Conservation (phyloP, 2,329 filamentous ascomycete genomes). For the Trichoderma brevicompactum region DNA sequence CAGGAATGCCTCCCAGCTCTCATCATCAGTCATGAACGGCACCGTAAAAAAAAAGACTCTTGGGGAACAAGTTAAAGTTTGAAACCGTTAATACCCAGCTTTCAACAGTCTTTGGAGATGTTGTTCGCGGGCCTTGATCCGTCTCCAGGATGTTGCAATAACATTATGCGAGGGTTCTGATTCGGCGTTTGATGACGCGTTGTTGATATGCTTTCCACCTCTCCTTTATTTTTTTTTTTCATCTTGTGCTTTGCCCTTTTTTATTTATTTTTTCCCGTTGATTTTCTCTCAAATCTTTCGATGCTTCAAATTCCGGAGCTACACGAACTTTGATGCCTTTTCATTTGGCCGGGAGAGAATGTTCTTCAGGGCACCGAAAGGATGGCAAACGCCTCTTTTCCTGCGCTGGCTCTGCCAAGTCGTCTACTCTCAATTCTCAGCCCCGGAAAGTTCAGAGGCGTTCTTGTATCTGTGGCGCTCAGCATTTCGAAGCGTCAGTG, state of each 20-base stretch:
- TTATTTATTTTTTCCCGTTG: constrained; percentile 21
- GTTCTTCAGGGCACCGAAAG: background rate
- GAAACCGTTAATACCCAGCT: constrained; percentile 61
- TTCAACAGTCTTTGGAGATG: constrained; percentile 55
- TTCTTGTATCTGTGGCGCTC: constrained; percentile 4
- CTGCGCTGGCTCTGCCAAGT: background rate
- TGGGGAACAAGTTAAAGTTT: constrained; percentile 31
- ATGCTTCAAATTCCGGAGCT: constrained; percentile 12
- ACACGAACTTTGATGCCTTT: constrained; percentile 6
- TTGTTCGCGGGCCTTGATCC: constrained; percentile 37
- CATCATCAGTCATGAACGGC: constrained; percentile 72
- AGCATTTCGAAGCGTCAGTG: constrained; percentile 7
- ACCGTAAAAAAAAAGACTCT: constrained; percentile 1
- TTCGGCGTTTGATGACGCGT: constrained; percentile 48
- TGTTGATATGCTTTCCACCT: constrained; percentile 44
- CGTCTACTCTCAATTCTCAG: background rate
- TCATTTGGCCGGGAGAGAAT: background rate
- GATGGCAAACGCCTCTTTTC: background rate
- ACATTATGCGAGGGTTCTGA: constrained; percentile 48
- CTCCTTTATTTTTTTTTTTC: constrained; percentile 27
- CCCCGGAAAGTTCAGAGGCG: background rate
- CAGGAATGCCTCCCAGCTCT: constrained; percentile 80
- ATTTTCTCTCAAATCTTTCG: constrained; percentile 12
- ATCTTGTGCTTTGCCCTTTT: constrained; percentile 31
- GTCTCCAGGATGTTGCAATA: constrained; percentile 39